phyloP scores from a whole-genome alignment of 2,329 filamentous ascomycete species.

The Aschersonia sp. region DNA sequence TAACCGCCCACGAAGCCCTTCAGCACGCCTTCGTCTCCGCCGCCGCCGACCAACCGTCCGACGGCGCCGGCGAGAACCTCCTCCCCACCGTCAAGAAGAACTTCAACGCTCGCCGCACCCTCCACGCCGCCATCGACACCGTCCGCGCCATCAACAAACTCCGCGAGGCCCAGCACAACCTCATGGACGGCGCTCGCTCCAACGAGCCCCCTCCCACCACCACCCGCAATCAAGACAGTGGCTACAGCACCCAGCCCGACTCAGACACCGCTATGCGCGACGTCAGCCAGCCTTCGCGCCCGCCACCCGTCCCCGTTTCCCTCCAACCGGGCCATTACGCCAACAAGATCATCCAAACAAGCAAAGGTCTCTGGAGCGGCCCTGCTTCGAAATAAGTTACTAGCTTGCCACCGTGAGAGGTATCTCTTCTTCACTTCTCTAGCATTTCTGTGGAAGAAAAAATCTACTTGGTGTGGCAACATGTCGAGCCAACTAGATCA shows the following conservation, averaged over 20 bases:
- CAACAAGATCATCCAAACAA: slow-evolving; percentile 47
- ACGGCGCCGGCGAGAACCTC: slow-evolving; percentile 43
- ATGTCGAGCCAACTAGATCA: too few relatives aligned
- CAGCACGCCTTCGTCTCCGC: slow-evolving; percentile 51
- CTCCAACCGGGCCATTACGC: slow-evolving; percentile 39
- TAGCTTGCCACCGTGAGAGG: background rate
- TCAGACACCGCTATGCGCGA: slow-evolving; percentile 31
- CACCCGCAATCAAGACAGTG: slow-evolving; percentile 24
- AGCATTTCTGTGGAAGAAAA: too few relatives aligned
- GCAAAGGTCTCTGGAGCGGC: slow-evolving; percentile 45
- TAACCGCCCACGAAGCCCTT: slow-evolving; percentile 75
- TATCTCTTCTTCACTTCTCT: too few relatives aligned
- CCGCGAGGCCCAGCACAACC: slow-evolving; percentile 41
- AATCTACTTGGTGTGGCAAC: too few relatives aligned
- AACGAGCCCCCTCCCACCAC: slow-evolving; percentile 26
- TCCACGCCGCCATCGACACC: slow-evolving; percentile 58
- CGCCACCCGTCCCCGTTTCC: slow-evolving; percentile 28
- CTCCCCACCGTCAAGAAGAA: slow-evolving; percentile 60
- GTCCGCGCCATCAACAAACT: slow-evolving; percentile 59
- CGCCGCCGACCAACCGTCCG: slow-evolving; percentile 32
- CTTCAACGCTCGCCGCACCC: slow-evolving; percentile 54
- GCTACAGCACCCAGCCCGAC: slow-evolving; percentile 29
- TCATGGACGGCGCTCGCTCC: slow-evolving; percentile 40
- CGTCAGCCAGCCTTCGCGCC: slow-evolving; percentile 23
- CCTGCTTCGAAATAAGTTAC: slow-evolving; percentile 6